phyloP scores from a whole-genome alignment of 2,329 filamentous ascomycete species.

The Colletotrichum graminicola region DNA sequence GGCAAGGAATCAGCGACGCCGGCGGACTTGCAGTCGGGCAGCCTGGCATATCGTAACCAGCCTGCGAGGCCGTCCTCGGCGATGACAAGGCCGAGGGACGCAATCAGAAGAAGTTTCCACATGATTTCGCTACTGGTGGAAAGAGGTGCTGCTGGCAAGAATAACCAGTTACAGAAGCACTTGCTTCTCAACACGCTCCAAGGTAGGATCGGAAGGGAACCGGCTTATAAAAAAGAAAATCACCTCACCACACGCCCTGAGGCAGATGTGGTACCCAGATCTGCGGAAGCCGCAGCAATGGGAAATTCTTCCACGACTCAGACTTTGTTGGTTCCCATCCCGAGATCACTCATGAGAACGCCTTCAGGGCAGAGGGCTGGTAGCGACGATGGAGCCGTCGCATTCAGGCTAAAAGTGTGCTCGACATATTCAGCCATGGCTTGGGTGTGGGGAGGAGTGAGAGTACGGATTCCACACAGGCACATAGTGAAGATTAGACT shows the following conservation, averaged over 20 bases:
- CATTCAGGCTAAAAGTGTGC: slow-evolving; percentile 39
- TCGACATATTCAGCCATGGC: slow-evolving; percentile 33
- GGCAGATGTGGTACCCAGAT: slow-evolving; percentile 18
- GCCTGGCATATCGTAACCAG: slow-evolving; percentile 74
- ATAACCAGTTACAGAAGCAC: slow-evolving; percentile 30
- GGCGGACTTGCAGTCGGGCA: slow-evolving; percentile 49
- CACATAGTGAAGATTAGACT: slow-evolving; percentile 3
- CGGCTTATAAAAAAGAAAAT: slow-evolving; percentile 22
- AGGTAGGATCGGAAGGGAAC: neutral
- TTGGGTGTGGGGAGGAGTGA: slow-evolving; percentile 12
- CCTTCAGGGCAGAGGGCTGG: neutral
- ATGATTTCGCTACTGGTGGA: slow-evolving; percentile 40
- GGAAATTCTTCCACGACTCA: slow-evolving; percentile 13
- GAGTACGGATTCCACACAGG: neutral
- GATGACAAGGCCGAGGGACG: slow-evolving; percentile 52
- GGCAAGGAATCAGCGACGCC: slow-evolving; percentile 58
- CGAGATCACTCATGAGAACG: neutral
- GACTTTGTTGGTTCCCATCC: slow-evolving; percentile 1
- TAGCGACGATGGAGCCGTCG: slow-evolving; percentile 18
- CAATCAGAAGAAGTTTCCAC: slow-evolving; percentile 47
- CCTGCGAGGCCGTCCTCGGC: slow-evolving; percentile 72
- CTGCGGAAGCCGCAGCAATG: slow-evolving; percentile 21
- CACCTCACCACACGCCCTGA: neutral
- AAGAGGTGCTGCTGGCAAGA: slow-evolving; percentile 11
- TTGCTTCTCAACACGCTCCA: slow-evolving; percentile 10